Conservation (phyloP, 2,329 filamentous ascomycete genomes). For the Colletotrichum orbiculare region DNA sequence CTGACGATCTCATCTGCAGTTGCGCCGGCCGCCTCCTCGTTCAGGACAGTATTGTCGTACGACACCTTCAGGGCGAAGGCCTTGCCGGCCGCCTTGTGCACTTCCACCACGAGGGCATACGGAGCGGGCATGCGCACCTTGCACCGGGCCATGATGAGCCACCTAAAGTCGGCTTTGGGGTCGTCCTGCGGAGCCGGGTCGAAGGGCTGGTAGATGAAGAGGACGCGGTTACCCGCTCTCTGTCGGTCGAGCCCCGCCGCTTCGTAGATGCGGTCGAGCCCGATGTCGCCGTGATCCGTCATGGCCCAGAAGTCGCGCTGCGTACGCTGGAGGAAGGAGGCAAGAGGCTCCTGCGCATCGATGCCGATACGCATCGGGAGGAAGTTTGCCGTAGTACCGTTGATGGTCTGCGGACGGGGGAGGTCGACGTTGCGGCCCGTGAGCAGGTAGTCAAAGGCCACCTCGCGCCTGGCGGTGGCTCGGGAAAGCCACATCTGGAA, state of each 20-base stretch:
- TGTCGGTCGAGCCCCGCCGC: not conserved
- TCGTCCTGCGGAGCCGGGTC: not conserved
- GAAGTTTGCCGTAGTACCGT: conserved; percentile 52
- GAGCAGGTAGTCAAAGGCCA: conserved; percentile 49
- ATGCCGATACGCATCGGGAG: conserved; percentile 45
- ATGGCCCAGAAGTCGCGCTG: conserved; percentile 19
- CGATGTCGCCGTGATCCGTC: conserved; percentile 3
- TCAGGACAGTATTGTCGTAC: not conserved
- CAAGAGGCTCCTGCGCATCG: conserved; percentile 1
- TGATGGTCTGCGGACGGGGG: conserved; percentile 48
- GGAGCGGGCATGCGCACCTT: not conserved
- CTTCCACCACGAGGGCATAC: conserved; percentile 3
- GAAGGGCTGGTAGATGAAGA: conserved; percentile 3
- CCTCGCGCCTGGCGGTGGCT: conserved; percentile 37
- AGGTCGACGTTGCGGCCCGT: conserved; percentile 51
- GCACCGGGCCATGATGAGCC: conserved; percentile 1
- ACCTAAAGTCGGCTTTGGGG: conserved; percentile 1
- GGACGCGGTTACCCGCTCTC: not conserved
- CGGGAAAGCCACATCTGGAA: conserved; percentile 44
- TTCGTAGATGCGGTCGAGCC: not conserved
- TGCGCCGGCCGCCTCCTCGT: not conserved
- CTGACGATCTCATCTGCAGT: not conserved
- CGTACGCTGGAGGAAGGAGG: not conserved
- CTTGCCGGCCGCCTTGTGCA: not conserved
- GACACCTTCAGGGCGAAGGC: not conserved